phyloP scores from a whole-genome alignment of 192 early-diverging fungal genomes.

The Coemansia sp. region DNA sequence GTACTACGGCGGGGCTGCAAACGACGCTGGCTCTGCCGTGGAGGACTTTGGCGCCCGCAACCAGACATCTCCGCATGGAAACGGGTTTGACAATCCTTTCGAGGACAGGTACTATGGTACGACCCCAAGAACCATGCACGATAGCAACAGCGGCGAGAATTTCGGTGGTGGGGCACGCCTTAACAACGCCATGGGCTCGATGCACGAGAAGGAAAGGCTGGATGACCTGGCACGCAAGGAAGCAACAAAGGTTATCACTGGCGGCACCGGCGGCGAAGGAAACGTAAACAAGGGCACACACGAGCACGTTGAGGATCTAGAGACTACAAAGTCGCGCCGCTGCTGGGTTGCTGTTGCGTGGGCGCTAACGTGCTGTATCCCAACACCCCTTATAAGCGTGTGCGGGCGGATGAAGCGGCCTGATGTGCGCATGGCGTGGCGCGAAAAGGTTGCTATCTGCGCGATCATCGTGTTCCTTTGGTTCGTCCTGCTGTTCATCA shows the following conservation, averaged over 20 bases:
- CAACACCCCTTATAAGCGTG: constrained; percentile 24
- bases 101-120: constrained; percentile 28
- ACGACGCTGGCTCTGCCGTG: constrained; percentile 25
- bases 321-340: constrained; percentile 30
- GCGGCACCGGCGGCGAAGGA: constrained; percentile 46
- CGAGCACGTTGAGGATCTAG: constrained; percentile 39
- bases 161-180: constrained; percentile 1
- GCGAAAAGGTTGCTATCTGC: constrained; percentile 87
- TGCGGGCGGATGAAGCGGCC: constrained; percentile 72
- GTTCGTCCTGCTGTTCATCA: constrained; percentile 76
- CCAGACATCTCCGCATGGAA: constrained; percentile 9
- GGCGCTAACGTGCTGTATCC: constrained; percentile 40
- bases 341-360: constrained; percentile 33
- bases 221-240: constrained; percentile 28
- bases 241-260: constrained; percentile 2
- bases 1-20: constrained; percentile 17
- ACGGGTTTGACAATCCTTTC: constrained; percentile 27
- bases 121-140: constrained; percentile 6
- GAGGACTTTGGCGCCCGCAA: constrained; percentile 23
- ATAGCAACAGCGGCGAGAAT: constrained; percentile 5
- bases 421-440: constrained; percentile 93
- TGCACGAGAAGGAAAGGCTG: constrained; percentile 22
- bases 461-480: constrained; percentile 81
- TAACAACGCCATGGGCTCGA: not conserved
- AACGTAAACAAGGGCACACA: constrained; percentile 36